Conservation (phyloP, 2,329 filamentous ascomycete genomes). For the Exophiala oligosperma region DNA sequence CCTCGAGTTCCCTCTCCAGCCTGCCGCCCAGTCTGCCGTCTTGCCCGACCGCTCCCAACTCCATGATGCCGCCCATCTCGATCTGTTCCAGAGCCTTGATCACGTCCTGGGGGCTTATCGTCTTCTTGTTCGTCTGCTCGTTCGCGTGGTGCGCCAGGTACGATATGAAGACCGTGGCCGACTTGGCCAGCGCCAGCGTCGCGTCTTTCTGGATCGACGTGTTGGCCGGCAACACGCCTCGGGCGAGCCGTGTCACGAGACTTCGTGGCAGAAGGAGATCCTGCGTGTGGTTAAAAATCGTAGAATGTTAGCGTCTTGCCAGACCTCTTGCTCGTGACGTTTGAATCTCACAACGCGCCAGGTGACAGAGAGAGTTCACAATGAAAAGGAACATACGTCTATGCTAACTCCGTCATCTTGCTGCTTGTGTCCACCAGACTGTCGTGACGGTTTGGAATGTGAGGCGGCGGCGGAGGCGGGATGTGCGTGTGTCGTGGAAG, state of each 20-base stretch:
- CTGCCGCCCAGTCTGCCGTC: slow-evolving; percentile 54
- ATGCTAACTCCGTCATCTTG: slow-evolving; percentile 25
- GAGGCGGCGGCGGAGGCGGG: background rate
- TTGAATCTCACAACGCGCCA: too few species aligned
- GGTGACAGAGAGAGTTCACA: too few species aligned
- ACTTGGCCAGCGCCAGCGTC: slow-evolving; percentile 63
- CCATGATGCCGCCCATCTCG: slow-evolving; percentile 49
- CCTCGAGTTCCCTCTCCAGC: slow-evolving; percentile 59
- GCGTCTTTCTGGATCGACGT: slow-evolving; percentile 67
- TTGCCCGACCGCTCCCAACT: slow-evolving; percentile 16
- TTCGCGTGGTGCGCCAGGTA: slow-evolving; percentile 57
- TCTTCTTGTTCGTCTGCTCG: slow-evolving; percentile 63
- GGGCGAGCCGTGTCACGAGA: slow-evolving; percentile 61
- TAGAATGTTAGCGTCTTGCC: too few species aligned
- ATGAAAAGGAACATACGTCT: slow-evolving; percentile 21
- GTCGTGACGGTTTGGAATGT: slow-evolving; percentile 30
- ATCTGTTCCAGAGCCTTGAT: slow-evolving; percentile 60
- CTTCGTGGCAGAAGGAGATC: slow-evolving; percentile 64
- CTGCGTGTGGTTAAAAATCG: slow-evolving; percentile 33
- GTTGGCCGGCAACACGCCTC: slow-evolving; percentile 64
- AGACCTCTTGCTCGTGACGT: too few species aligned
- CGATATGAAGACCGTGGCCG: slow-evolving; percentile 66
- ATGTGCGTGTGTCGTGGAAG: slow-evolving; percentile 7
- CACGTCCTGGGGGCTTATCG: slow-evolving; percentile 61
- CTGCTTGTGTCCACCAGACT: slow-evolving; percentile 11